Conservation (phyloP, 108 stramenopile species). For the Cylindrotheca fusiformis region DNA sequence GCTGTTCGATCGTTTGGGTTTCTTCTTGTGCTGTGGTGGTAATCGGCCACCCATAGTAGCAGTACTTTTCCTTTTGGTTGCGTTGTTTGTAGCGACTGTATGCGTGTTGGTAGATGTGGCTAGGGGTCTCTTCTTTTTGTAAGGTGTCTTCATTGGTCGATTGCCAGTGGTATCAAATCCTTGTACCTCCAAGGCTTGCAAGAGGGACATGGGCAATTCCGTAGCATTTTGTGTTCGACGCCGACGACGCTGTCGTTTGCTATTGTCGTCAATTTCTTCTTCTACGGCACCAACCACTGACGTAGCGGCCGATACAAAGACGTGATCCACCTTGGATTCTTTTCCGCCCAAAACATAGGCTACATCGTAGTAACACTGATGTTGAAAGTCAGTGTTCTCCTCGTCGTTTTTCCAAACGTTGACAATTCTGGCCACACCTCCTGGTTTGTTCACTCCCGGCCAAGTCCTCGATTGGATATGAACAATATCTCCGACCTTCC, state of each 20-base stretch:
- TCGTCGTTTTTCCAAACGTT: constrained; percentile 21
- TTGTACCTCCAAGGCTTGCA: constrained; percentile 36
- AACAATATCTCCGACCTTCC: constrained; percentile 58
- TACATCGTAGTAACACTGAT: constrained; percentile 58
- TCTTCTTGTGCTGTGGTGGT: neutral
- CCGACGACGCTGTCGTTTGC: constrained; percentile 1
- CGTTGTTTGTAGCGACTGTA: constrained; percentile 1
- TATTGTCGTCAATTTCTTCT: neutral
- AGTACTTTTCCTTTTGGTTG: neutral
- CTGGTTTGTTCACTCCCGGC: constrained; percentile 88
- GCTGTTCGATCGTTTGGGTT: neutral
- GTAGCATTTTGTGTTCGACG: constrained; percentile 13
- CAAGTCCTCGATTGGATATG: constrained; percentile 73
- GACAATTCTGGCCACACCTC: constrained; percentile 71
- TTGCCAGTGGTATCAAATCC: constrained; percentile 43
- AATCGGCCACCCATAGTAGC: neutral
- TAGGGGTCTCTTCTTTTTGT: neutral
- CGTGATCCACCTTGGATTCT: constrained; percentile 67
- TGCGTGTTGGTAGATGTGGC: neutral
- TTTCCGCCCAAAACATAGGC: constrained; percentile 75
- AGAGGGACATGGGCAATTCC: constrained; percentile 22
- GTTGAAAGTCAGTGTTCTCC: constrained; percentile 29
- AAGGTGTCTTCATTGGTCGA: neutral
- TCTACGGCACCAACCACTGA: neutral
- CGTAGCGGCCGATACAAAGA: constrained; percentile 37